Conservation (phyloP, 1,139 yeast genomes). For the Blastobotrys persicus region DNA sequence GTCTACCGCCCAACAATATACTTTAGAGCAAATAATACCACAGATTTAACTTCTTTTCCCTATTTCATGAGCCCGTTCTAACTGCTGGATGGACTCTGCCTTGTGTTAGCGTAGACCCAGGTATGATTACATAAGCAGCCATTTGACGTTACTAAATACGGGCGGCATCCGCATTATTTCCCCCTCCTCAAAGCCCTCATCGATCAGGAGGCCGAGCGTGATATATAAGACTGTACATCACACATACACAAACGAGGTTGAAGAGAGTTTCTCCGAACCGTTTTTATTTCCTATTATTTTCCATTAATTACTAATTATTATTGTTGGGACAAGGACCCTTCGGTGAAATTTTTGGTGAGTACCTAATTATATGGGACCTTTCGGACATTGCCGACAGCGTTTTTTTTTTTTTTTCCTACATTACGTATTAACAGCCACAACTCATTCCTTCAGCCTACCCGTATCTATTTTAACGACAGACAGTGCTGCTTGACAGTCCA, state of each 20-base stretch:
- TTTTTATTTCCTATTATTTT: too few relatives aligned
- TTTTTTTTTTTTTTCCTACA: neutral
- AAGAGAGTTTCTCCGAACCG: neutral
- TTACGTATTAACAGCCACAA: neutral
- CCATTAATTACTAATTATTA: too few relatives aligned
- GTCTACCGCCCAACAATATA: too few relatives aligned
- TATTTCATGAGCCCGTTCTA: too few relatives aligned
- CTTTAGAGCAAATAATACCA: too few relatives aligned
- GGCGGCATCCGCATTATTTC: neutral
- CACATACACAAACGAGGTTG: neutral
- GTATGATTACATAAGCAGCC: constrained; percentile 5
- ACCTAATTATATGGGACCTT: neutral
- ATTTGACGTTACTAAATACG: neutral
- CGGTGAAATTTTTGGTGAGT: neutral
- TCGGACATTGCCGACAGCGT: neutral
- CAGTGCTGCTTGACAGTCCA: neutral
- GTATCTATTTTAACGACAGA: too few relatives aligned
- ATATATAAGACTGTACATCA: neutral
- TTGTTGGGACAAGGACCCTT: neutral
- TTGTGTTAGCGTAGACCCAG: neutral
- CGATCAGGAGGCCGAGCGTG: neutral
- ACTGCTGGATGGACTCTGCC: too few relatives aligned
- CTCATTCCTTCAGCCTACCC: too few relatives aligned
- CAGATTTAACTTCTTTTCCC: too few relatives aligned
- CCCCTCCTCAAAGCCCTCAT: neutral